Evolutionary conservation across 2,329 filamentous ascomycete genomes (phyloP), one percentile per base, ranked within the genome.

Genomic region (Cordyceps cateniannulata): DNA sequence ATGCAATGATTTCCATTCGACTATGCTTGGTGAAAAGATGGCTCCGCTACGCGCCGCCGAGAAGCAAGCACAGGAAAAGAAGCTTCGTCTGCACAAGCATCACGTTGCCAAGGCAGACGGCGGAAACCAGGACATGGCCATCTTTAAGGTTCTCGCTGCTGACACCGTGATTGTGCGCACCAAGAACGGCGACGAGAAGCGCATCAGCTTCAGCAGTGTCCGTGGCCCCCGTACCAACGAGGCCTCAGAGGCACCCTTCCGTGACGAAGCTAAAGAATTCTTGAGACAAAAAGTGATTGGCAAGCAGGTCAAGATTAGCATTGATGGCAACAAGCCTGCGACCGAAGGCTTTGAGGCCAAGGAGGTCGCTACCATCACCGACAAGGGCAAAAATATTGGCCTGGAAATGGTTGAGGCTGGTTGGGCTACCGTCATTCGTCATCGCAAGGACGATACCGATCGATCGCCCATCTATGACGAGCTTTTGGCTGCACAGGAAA

Each of bases 1-100:
- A 69, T 98, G 93, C 79, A 92, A 93, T 65, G 95, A 99, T 75
- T 93, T 95, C 76, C 95, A 99, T 78, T 96, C 93, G 1, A 96
- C 92, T 44, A 81, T 97, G 77, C 84, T 99, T 12, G 95, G 95
- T 49, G 79, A 85, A 54, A 90, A 93, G 68, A 99, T 99, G 95
- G 87, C 88, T 47, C 74, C 83, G 62, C 85, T 98, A 61, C 86
- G 95, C 64, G 85, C 90, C 65, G 93, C 95, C 1, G 95, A 99
- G 78, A 93, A 90, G 73, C 79, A 84, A 62, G 95, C 95, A 5
- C 92, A 92, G 75, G 83, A 86, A 65, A 83, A 84, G 66, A 88
- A 89, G 69, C 81, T 88, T 49, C 90, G 91, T 51, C 72, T 98
- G 18, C 96, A 95, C 81, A 91, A 90, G 72, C 84, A 89, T 65